Conservation (phyloP, 2,329 filamentous ascomycete species). For the Ceratocystiopsis minuta region DNA sequence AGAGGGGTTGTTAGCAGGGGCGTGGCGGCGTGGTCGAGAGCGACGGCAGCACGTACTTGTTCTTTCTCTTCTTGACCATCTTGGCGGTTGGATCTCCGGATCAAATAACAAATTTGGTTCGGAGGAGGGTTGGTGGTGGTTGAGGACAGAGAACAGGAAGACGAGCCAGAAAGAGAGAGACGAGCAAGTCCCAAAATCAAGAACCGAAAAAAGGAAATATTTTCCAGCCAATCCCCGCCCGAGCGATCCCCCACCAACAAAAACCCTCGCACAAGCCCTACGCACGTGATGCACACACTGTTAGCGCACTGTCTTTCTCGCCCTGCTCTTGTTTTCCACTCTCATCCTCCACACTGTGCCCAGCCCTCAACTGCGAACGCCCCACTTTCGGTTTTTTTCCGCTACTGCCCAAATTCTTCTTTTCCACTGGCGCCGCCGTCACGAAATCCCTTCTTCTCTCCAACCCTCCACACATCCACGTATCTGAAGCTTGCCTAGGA, state of each 20-base stretch:
- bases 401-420: background rate
- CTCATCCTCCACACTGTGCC: too few species aligned
- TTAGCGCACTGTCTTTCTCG: background rate
- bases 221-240: too few species aligned
- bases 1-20: slow-evolving; percentile 4
- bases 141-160: too few species aligned
- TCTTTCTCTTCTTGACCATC: slow-evolving; percentile 17
- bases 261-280: background rate
- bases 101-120: slow-evolving; percentile 1
- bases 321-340: too few species aligned
- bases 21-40: too few species aligned
- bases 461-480: slow-evolving; percentile 5
- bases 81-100: slow-evolving; percentile 7
- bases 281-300: background rate
- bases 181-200: background rate
- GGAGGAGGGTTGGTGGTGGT: slow-evolving; percentile 1
- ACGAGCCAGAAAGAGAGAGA: background rate
- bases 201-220: too few species aligned
- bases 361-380: too few species aligned
- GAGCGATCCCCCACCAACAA: background rate
- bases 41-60: slow-evolving; percentile 30
- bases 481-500: slow-evolving; percentile 13
- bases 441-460: slow-evolving; percentile 1
- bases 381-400: background rate
- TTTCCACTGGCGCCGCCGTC: background rate